A percentile compares a stretch with the other conserved stretches of the same genome.
These are phyloP conservation scores for Spergularia marina DNA, from an alignment of 148 eudicot species.

Conservation along the genomic window DNA sequence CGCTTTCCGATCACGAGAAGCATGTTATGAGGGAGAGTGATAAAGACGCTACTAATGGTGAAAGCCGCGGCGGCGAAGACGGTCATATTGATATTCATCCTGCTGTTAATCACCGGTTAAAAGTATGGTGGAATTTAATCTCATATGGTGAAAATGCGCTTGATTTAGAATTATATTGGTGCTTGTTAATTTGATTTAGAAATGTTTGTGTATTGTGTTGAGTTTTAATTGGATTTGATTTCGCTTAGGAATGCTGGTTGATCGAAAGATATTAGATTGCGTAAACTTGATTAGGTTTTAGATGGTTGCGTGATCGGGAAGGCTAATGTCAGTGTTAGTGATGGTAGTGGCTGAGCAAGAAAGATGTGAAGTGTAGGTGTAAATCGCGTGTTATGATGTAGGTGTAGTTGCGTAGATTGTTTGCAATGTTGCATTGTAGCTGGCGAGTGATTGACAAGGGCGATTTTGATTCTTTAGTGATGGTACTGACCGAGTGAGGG, in stretches of 20 bases:
- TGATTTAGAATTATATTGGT: not conserved
- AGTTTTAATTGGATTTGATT: not conserved
- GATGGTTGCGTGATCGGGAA: not conserved
- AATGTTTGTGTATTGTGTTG: not conserved
- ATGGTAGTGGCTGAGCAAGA: not conserved
- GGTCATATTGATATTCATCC: slow-evolving; percentile 79
- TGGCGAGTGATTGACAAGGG: not conserved
- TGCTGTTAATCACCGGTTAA: slow-evolving; percentile 87
- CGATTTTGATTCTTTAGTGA: not conserved
- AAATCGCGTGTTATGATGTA: not conserved
- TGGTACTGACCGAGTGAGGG: not conserved
- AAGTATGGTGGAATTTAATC: slow-evolving; percentile 36
- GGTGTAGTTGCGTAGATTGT: not conserved
- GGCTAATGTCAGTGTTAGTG: not conserved
- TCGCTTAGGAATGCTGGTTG: not conserved
- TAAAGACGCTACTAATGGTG: slow-evolving; percentile 34
- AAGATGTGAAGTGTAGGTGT: not conserved
- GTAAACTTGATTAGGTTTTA: not conserved
- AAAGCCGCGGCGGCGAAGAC: slow-evolving; percentile 37
- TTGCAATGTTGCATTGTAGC: not conserved
- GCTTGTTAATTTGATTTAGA: not conserved
- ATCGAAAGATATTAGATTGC: not conserved
- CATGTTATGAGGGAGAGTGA: slow-evolving; percentile 73
- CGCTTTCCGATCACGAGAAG: slow-evolving; percentile 93
- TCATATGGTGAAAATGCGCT: not conserved